Percentiles rank a stretch among this genome's conserved stretches.
These are phyloP conservation scores for Paramecium primaurelia DNA, from an alignment of 73 alveolate genomes.

Conservation along the genomic window DNA sequence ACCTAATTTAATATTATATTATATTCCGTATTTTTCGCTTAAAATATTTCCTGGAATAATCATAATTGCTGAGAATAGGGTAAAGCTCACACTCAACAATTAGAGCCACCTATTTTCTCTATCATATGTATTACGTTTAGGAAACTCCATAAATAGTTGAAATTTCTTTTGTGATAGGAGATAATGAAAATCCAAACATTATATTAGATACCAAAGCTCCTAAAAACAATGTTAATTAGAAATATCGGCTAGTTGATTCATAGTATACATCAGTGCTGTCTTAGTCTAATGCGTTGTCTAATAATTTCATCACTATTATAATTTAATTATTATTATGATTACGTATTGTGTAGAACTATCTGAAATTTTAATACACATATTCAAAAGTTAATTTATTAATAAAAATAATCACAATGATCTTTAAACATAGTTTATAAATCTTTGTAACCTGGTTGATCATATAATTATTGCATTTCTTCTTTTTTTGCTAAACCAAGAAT, in stretches of 20 bases:
- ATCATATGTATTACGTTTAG: not conserved
- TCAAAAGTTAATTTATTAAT: not conserved
- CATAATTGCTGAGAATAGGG: slow-evolving; percentile 33
- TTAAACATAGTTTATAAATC: not conserved
- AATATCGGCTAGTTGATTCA: not conserved
- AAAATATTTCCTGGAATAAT: slow-evolving; percentile 32
- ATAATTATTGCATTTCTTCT: not conserved
- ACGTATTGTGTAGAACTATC: not conserved
- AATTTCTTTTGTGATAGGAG: slow-evolving; percentile 29
- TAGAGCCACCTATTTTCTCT: not conserved
- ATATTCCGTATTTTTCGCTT: slow-evolving; percentile 39
- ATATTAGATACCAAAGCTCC: not conserved
- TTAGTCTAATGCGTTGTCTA: not conserved
- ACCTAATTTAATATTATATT: not conserved
- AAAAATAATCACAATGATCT: slow-evolving; percentile 15
- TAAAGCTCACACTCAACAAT: slow-evolving; percentile 1
- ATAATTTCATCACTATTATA: not conserved
- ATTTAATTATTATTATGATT: not conserved
- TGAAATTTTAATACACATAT: not conserved
- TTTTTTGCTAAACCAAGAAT: not conserved
- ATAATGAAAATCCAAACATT: not conserved
- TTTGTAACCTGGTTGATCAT: not conserved
- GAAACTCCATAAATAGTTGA: not conserved
- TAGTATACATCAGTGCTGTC: not conserved
- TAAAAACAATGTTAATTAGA: not conserved